Evolutionary conservation across 352 stramenopile genomes (phyloP).

Genomic region (Thalassiosira delicatula): DNA sequence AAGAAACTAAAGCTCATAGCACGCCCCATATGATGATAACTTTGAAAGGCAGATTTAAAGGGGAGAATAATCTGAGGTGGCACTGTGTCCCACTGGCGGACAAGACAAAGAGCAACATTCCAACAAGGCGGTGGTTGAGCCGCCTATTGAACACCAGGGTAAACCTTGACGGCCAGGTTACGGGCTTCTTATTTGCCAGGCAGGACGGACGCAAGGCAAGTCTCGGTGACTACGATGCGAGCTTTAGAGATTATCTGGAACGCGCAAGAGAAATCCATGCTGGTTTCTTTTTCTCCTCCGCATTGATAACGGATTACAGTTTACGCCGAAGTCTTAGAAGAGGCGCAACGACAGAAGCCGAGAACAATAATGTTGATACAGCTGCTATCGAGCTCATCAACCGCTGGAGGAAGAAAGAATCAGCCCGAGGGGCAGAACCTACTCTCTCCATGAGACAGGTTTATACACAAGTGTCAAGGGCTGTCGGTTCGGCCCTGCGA

Average conservation of each 20-base stretch:
- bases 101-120: slow-evolving; percentile 1
- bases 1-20: background rate
- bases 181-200: slow-evolving; percentile 20
- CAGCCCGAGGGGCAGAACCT: slow-evolving; percentile 7
- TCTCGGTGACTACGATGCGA: slow-evolving; percentile 24
- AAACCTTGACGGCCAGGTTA: background rate
- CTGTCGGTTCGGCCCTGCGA: background rate
- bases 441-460: slow-evolving; percentile 36
- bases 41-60: slow-evolving; percentile 41
- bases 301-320: background rate
- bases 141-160: slow-evolving; percentile 4
- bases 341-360: slow-evolving; percentile 1
- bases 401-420: slow-evolving; percentile 27
- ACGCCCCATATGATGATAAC: slow-evolving; percentile 35
- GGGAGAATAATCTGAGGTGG: slow-evolving; percentile 32
- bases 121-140: slow-evolving; percentile 15
- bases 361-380: background rate
- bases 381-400: slow-evolving; percentile 18
- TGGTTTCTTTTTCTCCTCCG: background rate
- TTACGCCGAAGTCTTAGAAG: background rate
- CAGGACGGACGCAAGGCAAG: background rate
- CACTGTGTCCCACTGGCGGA: slow-evolving; percentile 32
- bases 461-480: slow-evolving; percentile 27
- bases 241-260: slow-evolving; percentile 1
- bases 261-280: background rate